These are phyloP conservation scores for Phaffia rhodozyma DNA, from an alignment of 1,284 basidiomycete species.

Conservation along the genomic window DNA sequence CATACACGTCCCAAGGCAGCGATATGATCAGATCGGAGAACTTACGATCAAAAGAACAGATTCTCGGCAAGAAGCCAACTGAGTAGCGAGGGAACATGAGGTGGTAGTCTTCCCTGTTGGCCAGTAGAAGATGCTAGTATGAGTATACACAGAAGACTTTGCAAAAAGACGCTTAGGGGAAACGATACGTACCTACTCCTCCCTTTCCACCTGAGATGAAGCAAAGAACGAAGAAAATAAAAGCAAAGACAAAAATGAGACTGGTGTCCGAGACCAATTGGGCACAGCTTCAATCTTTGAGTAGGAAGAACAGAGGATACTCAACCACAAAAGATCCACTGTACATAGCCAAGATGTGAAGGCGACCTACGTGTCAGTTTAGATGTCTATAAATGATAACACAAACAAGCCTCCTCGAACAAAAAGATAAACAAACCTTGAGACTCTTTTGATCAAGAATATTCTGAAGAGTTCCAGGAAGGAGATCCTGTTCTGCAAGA, in stretches of 20 bases:
- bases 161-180: neutral
- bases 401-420: neutral
- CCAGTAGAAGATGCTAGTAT: neutral
- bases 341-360: neutral
- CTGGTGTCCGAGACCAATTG: constrained; percentile 7
- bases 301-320: no score
- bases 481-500: constrained; percentile 11
- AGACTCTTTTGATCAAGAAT: constrained; percentile 74
- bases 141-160: neutral
- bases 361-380: neutral
- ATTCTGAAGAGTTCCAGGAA: constrained; percentile 66
- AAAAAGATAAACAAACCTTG: constrained; percentile 36
- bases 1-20: neutral
- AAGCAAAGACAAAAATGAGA: constrained; percentile 18
- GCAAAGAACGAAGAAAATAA: constrained; percentile 15
- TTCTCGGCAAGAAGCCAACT: constrained; percentile 72
- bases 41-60: constrained; percentile 86
- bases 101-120: constrained; percentile 84
- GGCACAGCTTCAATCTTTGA: no score
- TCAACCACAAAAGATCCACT: constrained; percentile 83
- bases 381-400: neutral
- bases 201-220: constrained; percentile 68
- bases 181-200: constrained; percentile 62
- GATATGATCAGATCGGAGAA: constrained; percentile 18
- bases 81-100: constrained; percentile 88